phyloP scores from a whole-genome alignment of 169 alveolate species.

The Plasmodium knowlesi region DNA sequence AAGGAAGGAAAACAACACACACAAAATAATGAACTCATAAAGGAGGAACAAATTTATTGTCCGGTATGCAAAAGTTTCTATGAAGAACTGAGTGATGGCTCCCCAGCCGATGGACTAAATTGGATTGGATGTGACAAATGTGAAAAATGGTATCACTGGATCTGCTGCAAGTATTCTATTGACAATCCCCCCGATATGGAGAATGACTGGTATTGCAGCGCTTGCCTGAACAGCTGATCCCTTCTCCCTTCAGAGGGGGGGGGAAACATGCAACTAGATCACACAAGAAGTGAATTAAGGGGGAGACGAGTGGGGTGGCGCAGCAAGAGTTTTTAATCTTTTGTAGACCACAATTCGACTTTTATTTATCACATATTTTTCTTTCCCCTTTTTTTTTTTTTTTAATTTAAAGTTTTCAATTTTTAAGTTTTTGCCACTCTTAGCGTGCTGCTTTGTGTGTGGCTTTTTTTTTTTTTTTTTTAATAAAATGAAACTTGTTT shows the following conservation, averaged over 20 bases:
- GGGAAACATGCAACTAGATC: not conserved
- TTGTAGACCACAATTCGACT: not conserved
- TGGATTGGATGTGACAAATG: conserved; percentile 89
- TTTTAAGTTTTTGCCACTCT: not conserved
- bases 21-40: conserved; percentile 75
- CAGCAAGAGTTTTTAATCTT: not conserved
- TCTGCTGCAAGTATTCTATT: conserved; percentile 77
- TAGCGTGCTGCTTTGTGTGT: not conserved
- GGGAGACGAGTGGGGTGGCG: not conserved
- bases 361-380: not conserved
- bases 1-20: conserved; percentile 79
- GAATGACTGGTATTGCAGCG: conserved; percentile 66
- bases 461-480: not conserved
- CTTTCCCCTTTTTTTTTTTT: not conserved
- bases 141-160: conserved; percentile 86
- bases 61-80: conserved; percentile 84
- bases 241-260: not conserved
- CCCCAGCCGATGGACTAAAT: conserved; percentile 87
- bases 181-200: conserved; percentile 74
- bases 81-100: conserved; percentile 84
- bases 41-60: conserved; percentile 81
- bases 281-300: not conserved
- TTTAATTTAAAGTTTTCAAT: not conserved
- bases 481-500: not conserved
- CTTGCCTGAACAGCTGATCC: conserved; percentile 42